Conservation (phyloP, 202 grass and related monocot species). For the Musa balbisiana region DNA sequence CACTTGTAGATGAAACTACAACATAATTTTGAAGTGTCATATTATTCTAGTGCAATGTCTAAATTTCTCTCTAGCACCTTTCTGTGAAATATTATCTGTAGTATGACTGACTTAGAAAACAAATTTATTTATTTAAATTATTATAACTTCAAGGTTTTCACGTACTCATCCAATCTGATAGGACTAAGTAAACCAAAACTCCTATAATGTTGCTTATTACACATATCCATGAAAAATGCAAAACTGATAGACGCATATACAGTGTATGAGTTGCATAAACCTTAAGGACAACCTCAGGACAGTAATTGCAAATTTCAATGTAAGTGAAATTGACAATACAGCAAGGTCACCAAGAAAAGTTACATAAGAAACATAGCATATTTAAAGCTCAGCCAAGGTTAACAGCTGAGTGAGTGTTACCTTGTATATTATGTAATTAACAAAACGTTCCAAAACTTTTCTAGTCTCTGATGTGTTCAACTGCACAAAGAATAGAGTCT, state of each 20-base stretch:
- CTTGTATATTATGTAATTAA: conserved; percentile 86
- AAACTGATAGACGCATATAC: neutral
- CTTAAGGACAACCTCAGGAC: neutral
- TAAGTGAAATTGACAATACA: neutral
- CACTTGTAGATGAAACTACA: too few relatives aligned
- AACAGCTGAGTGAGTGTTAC: conserved; percentile 11
- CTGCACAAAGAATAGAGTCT: conserved; percentile 72
- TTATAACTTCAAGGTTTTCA: too few relatives aligned
- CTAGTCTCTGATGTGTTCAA: conserved; percentile 59
- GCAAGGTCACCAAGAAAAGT: neutral
- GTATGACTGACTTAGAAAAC: too few relatives aligned
- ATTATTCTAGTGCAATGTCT: too few relatives aligned
- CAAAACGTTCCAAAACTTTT: conserved; percentile 65
- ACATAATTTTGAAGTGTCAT: too few relatives aligned
- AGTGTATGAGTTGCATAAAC: neutral
- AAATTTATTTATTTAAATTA: too few relatives aligned
- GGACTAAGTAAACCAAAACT: too few relatives aligned
- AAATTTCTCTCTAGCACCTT: too few relatives aligned
- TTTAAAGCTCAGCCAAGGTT: neutral
- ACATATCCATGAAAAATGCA: neutral
- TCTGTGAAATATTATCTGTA: too few relatives aligned
- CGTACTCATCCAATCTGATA: too few relatives aligned
- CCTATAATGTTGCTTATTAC: too few relatives aligned
- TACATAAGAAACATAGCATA: neutral
- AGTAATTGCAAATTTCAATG: neutral